Conservation (phyloP, 1,284 basidiomycete species). For the Ceratobasidium sp. region DNA sequence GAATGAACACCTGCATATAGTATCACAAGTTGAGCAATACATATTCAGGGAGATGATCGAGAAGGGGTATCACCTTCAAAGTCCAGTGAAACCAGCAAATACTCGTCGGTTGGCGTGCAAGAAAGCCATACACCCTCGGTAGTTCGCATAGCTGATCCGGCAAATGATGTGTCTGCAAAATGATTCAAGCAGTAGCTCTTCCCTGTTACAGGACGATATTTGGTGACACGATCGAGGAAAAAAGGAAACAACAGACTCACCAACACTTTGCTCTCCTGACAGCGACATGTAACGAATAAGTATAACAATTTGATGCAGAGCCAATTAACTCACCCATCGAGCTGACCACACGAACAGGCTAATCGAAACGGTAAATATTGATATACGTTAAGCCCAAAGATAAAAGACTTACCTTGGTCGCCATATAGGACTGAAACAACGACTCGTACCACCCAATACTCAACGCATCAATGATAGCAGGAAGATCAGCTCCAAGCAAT, state of each 20-base stretch:
- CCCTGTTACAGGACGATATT: background rate
- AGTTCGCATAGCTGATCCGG: conserved; percentile 72
- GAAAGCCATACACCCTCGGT: conserved; percentile 61
- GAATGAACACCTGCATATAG: conserved; percentile 65
- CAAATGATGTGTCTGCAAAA: conserved; percentile 70
- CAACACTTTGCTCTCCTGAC: conserved; percentile 68
- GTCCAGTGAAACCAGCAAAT: conserved; percentile 68
- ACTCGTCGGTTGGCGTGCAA: conserved; percentile 64
- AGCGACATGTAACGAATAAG: background rate
- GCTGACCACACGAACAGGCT: conserved; percentile 69
- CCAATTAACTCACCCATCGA: conserved; percentile 63
- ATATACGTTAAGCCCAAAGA: background rate
- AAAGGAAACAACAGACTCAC: conserved; percentile 57
- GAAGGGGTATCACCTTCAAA: conserved; percentile 62
- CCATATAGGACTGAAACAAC: conserved; percentile 70
- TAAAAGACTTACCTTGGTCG: conserved; percentile 59
- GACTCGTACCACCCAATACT: conserved; percentile 75
- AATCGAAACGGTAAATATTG: background rate
- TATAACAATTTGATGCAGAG: background rate
- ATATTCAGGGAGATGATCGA: background rate
- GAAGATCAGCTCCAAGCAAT: conserved; percentile 69
- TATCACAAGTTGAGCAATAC: background rate
- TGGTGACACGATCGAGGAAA: background rate
- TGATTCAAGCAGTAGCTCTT: conserved; percentile 66
- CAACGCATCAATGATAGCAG: conserved; percentile 63